Evolutionary conservation across 2,329 filamentous ascomycete species (phyloP), one percentile per base, ranked within the genome.

Genomic region (Exophiala calicioides): DNA sequence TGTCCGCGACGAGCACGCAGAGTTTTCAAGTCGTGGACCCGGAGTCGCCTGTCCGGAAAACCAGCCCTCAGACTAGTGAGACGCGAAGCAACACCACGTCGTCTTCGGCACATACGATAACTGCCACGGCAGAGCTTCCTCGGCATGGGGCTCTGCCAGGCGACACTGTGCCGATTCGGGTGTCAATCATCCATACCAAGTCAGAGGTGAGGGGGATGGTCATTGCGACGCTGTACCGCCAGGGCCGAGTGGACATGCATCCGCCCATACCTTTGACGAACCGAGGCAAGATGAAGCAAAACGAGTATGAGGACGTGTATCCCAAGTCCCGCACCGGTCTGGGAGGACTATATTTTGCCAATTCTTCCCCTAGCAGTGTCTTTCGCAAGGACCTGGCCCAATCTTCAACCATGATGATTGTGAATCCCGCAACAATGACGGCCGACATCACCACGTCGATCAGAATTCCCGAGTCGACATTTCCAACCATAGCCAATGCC

Each of bases 331-430:
- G 86, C 51, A 94, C 90, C 1, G 90, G 90, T 0, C 77, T 96
- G 5, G 88, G 87, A 12, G 90, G 90, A 0, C 73, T 97, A 20
- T 94, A 90, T 1, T 75, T 97, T 30, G 88, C 88, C 1, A 93
- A 89, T 1, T 86, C 87, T 5, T 85, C 88, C 27, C 90, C 90
- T 2, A 91, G 84, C 63, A 93, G 90, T 65, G 80, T 93, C n/a
- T 97, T 96, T 65, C 85, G 93, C 43, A 97, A 97, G 65, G 93
- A 98, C 65, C 73, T 98, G 3, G 85, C 88, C 3, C 93, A 98
- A 65, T 85, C 86, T 1, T 89, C 94, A 46, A 85, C 87, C 15
- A 90, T 93, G 3, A 75, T 98, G 34, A 88, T 96, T 44, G 84
- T 97, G 43, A 86, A 97, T 61, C 91, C 90, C 0, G 72, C 68